Base-by-base conservation (phyloP, 768 basidiomycete genomes). In the Lenzites betulinus region DNA sequence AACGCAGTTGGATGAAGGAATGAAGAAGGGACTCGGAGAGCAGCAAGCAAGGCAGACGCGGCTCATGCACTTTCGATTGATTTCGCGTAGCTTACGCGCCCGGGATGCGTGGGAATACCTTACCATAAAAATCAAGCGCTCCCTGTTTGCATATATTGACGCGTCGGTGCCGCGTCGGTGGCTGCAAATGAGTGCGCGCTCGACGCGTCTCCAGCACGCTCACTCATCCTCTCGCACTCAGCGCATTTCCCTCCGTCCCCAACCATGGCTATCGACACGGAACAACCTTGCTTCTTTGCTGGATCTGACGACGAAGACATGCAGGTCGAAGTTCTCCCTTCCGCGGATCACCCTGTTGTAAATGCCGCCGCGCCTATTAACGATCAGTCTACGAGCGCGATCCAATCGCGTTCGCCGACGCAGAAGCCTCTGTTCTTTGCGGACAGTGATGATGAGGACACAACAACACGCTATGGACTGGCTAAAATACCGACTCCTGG, bases 241-340 rank as follows among this genome's bases (percentile, higher is more conserved):
- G 3, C 22, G 18, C 44, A 36, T 23, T 13, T 57, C 55, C 39
- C 46, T 47, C 49, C 43, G 46, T n/a, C n/a, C n/a, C n/a, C n/a
- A n/a, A 30, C 28, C 51, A 66, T 66, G 65, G 69, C 69, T 58
- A 30, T 50, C 9, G 55, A 57, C 3, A 62, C 42, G 65, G 68
- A 36, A 61, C 68, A 43, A 33, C 55, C 75, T 7, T 72, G 81
- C 11, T 89, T 90, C 69, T 89, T 90, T 70, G 81, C 83, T 38
- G 80, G 79, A 36, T 83, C 86, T 16, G 77, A 77, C 36, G 85
- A 83, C 56, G 79, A 84, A 63, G 58, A 54, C n/a, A 54, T 46
- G 47, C 77, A 76, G 8, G 76, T 76, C 22, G 11, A 35, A 16
- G 7, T 41, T 30, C 2, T 41, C 38, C 1, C 51, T 38, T 9